phyloP scores from a whole-genome alignment of 2,329 filamentous ascomycete species.

The Mycosphaerella sp. region DNA sequence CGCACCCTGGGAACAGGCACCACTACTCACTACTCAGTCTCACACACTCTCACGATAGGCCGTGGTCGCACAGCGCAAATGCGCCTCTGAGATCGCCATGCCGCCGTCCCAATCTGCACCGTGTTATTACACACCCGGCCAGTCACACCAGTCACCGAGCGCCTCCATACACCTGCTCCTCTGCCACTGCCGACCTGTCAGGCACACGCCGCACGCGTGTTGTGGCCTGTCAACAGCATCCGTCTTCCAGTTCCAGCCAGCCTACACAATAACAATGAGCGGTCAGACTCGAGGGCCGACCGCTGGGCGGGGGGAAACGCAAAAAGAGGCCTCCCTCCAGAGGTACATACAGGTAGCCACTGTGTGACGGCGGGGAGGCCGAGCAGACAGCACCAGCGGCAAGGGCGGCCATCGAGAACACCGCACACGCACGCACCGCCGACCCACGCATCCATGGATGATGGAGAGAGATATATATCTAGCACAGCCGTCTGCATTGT shows the following conservation, averaged over 20 bases:
- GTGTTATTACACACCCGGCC: slow-evolving; percentile 6
- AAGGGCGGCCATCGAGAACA: not conserved
- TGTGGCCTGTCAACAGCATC: slow-evolving; percentile 23
- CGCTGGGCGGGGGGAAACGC: not conserved
- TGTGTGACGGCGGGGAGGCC: not conserved
- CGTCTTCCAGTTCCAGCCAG: slow-evolving; percentile 7
- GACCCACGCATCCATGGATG: not conserved
- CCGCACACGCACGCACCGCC: not conserved
- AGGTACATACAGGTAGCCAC: not conserved
- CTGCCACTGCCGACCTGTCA: slow-evolving; percentile 20
- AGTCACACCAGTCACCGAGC: slow-evolving; percentile 9
- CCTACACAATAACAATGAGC: not conserved
- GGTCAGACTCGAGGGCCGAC: not conserved
- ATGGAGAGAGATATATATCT: not conserved
- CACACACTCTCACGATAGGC: slow-evolving; percentile 5
- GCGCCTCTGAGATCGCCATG: slow-evolving; percentile 9
- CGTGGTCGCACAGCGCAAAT: slow-evolving; percentile 15
- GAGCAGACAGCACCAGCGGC: not conserved
- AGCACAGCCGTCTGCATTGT: slow-evolving; percentile 1
- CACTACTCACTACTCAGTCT: no score
- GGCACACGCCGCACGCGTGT: slow-evolving; percentile 13
- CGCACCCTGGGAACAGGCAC: slow-evolving; percentile 10
- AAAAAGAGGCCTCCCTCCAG: not conserved
- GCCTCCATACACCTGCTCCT: slow-evolving; percentile 9
- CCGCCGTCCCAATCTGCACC: slow-evolving; percentile 6